Percentiles rank a stretch among this genome's conserved stretches.
Conservation (phyloP, 148 eudicot genomes). For the Arctostaphylos glauca region DNA sequence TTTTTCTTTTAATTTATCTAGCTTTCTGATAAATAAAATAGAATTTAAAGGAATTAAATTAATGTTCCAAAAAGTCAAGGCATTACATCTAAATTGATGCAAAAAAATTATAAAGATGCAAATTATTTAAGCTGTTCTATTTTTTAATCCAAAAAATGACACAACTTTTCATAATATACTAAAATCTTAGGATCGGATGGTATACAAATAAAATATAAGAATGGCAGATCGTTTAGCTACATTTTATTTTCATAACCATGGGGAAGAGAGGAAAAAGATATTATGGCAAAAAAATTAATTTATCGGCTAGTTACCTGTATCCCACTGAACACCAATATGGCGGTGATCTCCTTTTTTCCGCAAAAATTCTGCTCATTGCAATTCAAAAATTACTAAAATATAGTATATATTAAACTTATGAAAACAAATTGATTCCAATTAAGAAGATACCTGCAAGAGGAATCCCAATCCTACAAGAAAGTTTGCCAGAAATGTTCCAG, state of each 20-base stretch:
- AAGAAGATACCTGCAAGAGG: slow-evolving; percentile 21
- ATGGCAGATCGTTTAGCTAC: neutral
- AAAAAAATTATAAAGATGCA: too few relatives aligned
- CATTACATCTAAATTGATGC: too few relatives aligned
- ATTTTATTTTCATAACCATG: too few relatives aligned
- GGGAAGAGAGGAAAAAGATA: neutral
- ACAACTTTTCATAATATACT: neutral
- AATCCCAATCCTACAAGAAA: slow-evolving; percentile 21
- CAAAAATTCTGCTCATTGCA: slow-evolving; percentile 13
- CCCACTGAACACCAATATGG: slow-evolving; percentile 24
- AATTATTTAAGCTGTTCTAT: too few relatives aligned
- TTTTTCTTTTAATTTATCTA: too few relatives aligned
- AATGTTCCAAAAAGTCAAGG: too few relatives aligned
- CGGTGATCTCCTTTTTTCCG: slow-evolving; percentile 10
- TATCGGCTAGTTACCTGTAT: slow-evolving; percentile 20
- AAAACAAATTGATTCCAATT: neutral
- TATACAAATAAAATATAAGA: too few relatives aligned
- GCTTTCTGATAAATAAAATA: too few relatives aligned
- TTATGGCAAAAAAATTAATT: neutral
- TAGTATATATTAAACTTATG: too few relatives aligned
- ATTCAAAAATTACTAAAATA: neutral
- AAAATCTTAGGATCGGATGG: too few relatives aligned
- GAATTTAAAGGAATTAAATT: too few relatives aligned
- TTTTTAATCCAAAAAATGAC: too few relatives aligned
- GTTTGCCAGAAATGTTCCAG: slow-evolving; percentile 23